These are phyloP conservation scores for Albophoma yamanashiensis DNA, from an alignment of 2,329 filamentous ascomycete species.

Conservation along the genomic window DNA sequence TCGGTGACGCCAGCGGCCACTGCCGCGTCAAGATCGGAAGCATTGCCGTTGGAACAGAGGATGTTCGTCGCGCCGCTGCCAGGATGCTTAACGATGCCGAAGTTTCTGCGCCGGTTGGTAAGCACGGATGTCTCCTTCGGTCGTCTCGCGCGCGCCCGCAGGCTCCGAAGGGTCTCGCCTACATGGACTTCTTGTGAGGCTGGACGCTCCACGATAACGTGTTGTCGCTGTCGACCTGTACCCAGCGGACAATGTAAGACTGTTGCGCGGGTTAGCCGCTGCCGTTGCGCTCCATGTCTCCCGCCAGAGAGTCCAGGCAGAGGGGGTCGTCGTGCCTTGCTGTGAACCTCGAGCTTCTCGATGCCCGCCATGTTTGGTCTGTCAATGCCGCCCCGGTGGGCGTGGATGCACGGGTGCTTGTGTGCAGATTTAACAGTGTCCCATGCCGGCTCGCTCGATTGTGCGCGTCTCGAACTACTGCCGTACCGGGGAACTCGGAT, in stretches of 20 bases:
- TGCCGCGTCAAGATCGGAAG: constrained; percentile 33
- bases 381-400: background rate
- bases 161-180: constrained; percentile 5
- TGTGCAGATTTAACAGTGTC: background rate
- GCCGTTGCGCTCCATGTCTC: background rate
- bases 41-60: constrained; percentile 26
- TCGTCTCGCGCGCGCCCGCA: background rate
- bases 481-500: background rate
- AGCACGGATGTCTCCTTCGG: constrained; percentile 1
- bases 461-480: background rate
- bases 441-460: constrained; percentile 2
- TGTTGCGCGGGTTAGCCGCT: constrained; percentile 28
- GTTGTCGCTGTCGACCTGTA: constrained; percentile 78
- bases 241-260: constrained; percentile 98
- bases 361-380: constrained; percentile 66
- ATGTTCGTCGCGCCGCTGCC: constrained; percentile 52
- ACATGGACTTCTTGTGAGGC: constrained; percentile 95
- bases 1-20: constrained; percentile 30
- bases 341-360: constrained; percentile 94
- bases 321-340: constrained; percentile 55
- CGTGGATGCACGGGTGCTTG: background rate
- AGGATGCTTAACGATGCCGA: constrained; percentile 95
- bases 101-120: constrained; percentile 50
- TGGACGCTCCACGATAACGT: constrained; percentile 97
- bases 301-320: background rate